phyloP scores from a whole-genome alignment of 2,329 filamentous ascomycete genomes.

The Xylariaceae sp. region DNA sequence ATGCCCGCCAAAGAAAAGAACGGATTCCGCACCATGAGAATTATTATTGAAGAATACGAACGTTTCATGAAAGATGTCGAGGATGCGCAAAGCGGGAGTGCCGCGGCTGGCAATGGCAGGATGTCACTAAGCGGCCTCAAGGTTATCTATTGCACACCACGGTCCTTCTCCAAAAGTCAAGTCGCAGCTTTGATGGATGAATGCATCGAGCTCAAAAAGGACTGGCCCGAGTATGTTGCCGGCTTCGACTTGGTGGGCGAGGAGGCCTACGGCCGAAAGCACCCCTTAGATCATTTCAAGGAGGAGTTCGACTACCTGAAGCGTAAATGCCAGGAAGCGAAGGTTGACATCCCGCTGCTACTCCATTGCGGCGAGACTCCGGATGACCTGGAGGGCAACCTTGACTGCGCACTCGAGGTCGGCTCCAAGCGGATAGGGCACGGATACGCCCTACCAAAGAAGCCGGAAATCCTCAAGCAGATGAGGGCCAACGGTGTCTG shows the following conservation, averaged over 20 bases:
- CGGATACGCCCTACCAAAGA: slow-evolving; percentile 61
- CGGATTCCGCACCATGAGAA: slow-evolving; percentile 43
- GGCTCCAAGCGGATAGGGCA: slow-evolving; percentile 65
- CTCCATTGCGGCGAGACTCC: slow-evolving; percentile 73
- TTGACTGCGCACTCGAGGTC: slow-evolving; percentile 60
- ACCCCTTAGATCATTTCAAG: slow-evolving; percentile 43
- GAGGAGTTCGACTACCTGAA: slow-evolving; percentile 42
- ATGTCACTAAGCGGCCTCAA: slow-evolving; percentile 47
- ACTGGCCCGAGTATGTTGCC: slow-evolving; percentile 45
- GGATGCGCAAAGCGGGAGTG: slow-evolving; percentile 20
- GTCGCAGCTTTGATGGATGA: slow-evolving; percentile 43
- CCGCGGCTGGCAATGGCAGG: slow-evolving; percentile 11
- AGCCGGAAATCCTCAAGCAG: slow-evolving; percentile 56
- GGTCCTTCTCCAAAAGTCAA: slow-evolving; percentile 39
- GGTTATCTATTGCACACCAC: slow-evolving; percentile 53
- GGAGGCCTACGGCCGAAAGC: slow-evolving; percentile 38
- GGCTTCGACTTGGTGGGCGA: slow-evolving; percentile 56
- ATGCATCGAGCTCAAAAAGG: slow-evolving; percentile 45
- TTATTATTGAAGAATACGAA: slow-evolving; percentile 41
- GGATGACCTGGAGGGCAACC: slow-evolving; percentile 59
- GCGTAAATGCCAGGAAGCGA: slow-evolving; percentile 33
- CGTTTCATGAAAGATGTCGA: slow-evolving; percentile 31
- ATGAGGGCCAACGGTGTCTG: slow-evolving; percentile 60
- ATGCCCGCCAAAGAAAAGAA: background rate
- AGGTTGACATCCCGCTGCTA: slow-evolving; percentile 59